Evolutionary conservation across 2,329 filamentous ascomycete genomes (phyloP), one percentile per base, ranked within the genome.

Genomic region (Cylindrodendrum hubeiense): DNA sequence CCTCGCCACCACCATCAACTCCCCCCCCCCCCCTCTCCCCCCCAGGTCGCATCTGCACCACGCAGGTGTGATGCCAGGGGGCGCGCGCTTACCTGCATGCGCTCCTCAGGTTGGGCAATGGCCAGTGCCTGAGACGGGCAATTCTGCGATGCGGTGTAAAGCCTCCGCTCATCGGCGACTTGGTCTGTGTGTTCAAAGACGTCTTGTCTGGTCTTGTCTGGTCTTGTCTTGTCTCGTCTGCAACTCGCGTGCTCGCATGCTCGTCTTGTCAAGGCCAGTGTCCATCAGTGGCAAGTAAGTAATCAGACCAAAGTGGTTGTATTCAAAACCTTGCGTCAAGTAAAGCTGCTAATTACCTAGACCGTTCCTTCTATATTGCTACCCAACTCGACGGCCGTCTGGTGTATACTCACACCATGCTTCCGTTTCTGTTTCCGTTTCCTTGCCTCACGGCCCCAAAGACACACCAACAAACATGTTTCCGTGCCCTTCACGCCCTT

Each of bases 351-450:
- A 55, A 41, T 49, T 52, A 52, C 54, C 60, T 34, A 44, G 26
- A 44, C 41, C n/a, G 19, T 49, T 17, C 49, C 39, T 57, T 63
- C 55, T 64, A 64, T 64, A 21, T 33, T 50, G 47, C 47, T 50
- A 21, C 47, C 55, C 55, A 64, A 64, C 39, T 39, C 34, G 39
- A 13, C 21, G 28, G 28, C 37, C 39, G 47, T 54, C 49, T 22
- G 22, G 12, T 33, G 34, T 51, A 50, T 33, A 51, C 51, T 51
- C 34, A 39, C 44, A 46, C n/a, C 47, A 28, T 57, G 24, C 47
- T 41, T 26, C 33, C 24, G 43, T 19, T 37, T 15, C 19, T 19
- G 8, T 39, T 2, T 4, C 37, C 15, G 2, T 17, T n/a, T 30
- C 41, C 34, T 39, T 17, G 12, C 12, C 41, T 46, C 28, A 37